Conservation (phyloP, 148 eudicot genomes). For the Amaranthus palmeri region DNA sequence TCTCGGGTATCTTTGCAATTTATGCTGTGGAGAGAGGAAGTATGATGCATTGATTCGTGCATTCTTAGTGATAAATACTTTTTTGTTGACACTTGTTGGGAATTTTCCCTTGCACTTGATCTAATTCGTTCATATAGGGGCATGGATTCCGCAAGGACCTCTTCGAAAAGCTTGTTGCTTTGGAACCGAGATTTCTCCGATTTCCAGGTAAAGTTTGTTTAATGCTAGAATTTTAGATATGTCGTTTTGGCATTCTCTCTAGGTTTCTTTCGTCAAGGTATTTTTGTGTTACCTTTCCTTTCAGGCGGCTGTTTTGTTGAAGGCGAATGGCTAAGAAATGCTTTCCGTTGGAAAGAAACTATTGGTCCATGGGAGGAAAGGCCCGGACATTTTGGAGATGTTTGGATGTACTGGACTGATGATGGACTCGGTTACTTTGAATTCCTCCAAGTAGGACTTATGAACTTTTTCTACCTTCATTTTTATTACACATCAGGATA, state of each 20-base stretch:
- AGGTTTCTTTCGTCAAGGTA: constrained; percentile 6
- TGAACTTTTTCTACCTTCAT: background rate
- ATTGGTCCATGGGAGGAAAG: constrained; percentile 86
- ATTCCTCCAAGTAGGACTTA: constrained; percentile 59
- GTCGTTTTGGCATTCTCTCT: background rate
- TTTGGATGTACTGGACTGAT: constrained; percentile 83
- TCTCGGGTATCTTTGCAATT: too few relatives aligned
- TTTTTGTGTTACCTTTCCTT: constrained; percentile 5
- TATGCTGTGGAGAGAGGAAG: too few relatives aligned
- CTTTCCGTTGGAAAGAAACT: constrained; percentile 85
- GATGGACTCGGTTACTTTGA: constrained; percentile 78
- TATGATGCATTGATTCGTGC: background rate
- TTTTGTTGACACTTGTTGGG: background rate
- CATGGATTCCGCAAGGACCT: constrained; percentile 91
- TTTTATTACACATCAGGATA: background rate
- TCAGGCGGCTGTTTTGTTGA: constrained; percentile 91
- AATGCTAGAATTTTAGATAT: background rate
- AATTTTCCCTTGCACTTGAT: constrained; percentile 1
- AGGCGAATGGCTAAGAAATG: constrained; percentile 67
- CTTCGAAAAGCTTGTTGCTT: constrained; percentile 60
- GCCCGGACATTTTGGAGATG: constrained; percentile 83
- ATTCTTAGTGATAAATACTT: background rate
- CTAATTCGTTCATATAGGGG: constrained; percentile 42
- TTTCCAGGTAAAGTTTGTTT: constrained; percentile 64
- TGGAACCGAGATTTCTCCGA: constrained; percentile 82